Conservation (phyloP, 2,329 filamentous ascomycete species). For the Aspergillus neoniger region DNA sequence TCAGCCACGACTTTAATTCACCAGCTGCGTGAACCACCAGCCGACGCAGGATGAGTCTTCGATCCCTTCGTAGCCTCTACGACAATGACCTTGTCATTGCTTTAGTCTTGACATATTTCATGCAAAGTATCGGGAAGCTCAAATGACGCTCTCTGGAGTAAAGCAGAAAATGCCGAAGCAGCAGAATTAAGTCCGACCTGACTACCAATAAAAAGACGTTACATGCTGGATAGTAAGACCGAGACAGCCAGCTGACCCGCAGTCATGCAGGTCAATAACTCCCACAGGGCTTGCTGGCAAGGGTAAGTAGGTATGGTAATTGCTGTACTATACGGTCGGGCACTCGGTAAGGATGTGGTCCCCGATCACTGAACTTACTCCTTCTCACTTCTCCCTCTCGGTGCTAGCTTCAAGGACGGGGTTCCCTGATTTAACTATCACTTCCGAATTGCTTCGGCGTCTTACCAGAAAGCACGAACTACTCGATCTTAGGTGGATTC, state of each 20-base stretch:
- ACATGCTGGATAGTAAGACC: not conserved
- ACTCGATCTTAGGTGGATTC: no score
- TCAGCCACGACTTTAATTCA: constrained; percentile 6
- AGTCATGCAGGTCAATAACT: not conserved
- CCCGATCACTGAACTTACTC: not conserved
- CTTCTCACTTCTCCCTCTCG: not conserved
- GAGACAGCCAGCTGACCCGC: not conserved
- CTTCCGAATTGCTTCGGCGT: no score
- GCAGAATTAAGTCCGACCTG: not conserved
- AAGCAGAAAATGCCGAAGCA: not conserved
- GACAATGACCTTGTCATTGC: not conserved
- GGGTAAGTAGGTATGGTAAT: not conserved
- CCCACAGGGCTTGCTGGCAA: not conserved
- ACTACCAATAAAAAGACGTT: not conserved
- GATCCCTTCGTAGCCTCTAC: not conserved
- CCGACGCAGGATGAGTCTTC: not conserved
- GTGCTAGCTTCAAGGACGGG: no score
- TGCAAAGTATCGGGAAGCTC: not conserved
- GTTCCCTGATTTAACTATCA: no score
- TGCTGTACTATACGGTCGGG: no score
- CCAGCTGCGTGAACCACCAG: not conserved
- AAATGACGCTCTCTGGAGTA: not conserved
- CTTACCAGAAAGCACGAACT: no score
- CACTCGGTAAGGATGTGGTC: not conserved
- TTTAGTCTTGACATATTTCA: not conserved